These are phyloP conservation scores for Entonaema liquescens DNA, from an alignment of 495 filamentous ascomycete species.

Conservation along the genomic window DNA sequence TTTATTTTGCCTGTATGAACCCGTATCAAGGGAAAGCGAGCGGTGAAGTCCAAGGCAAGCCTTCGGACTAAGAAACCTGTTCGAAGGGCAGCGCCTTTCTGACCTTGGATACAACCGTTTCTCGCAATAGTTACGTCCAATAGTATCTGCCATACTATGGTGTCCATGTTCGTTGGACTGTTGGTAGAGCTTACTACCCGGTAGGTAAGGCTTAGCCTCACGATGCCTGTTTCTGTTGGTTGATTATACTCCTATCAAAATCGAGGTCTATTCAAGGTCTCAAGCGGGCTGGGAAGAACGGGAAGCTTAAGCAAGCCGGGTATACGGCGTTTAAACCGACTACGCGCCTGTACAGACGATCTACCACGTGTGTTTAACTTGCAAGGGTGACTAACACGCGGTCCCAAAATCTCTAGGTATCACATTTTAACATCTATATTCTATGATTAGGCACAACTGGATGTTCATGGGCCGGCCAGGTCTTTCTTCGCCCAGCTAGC, in stretches of 20 bases:
- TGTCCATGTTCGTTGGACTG: conserved; percentile 19
- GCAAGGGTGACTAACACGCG: background rate
- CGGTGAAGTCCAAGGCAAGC: conserved; percentile 31
- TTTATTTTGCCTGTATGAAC: conserved; percentile 2
- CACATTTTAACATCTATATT: background rate
- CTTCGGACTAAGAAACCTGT: conserved; percentile 11
- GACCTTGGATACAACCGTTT: conserved; percentile 10
- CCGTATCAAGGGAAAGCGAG: conserved; percentile 9
- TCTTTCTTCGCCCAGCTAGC: conserved; percentile 2
- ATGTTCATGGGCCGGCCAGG: background rate
- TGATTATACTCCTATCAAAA: conserved; percentile 18
- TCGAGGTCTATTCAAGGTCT: background rate
- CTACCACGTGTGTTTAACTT: conserved; percentile 22
- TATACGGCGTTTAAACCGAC: conserved; percentile 24
- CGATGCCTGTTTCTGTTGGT: conserved; percentile 2
- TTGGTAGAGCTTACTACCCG: background rate
- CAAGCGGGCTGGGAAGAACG: background rate
- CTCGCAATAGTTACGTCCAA: conserved; percentile 9
- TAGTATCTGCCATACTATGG: background rate
- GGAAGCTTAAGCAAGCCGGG: background rate
- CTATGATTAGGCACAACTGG: conserved; percentile 8
- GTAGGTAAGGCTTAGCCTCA: conserved; percentile 15
- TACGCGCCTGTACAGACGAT: conserved; percentile 13
- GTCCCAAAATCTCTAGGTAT: background rate
- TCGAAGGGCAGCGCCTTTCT: background rate